Evolutionary conservation across 2,329 filamentous ascomycete species (phyloP).

Genomic region (Cyclaneusma minus): DNA sequence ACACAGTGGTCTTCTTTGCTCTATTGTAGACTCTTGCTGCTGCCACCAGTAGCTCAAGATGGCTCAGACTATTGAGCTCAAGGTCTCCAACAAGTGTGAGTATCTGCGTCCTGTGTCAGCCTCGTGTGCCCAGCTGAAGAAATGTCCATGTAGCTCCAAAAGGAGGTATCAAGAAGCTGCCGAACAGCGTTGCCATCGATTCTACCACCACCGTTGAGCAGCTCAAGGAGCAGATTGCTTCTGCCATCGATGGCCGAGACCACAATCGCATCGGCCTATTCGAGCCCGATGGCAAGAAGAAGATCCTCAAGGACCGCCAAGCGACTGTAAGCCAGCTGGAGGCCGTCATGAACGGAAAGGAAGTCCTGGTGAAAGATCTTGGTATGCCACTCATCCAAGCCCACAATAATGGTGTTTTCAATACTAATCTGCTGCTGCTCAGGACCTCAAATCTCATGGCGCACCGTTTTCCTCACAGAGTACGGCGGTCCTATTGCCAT

Average conservation of each 20-base stretch:
- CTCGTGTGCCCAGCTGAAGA: too few relatives aligned
- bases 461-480: conserved; percentile 87
- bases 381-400: conserved; percentile 35
- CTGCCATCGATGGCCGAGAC: conserved; percentile 33
- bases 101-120: too few relatives aligned
- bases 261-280: conserved; percentile 47
- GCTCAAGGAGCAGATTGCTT: conserved; percentile 39
- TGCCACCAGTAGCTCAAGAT: too few relatives aligned
- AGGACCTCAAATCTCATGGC: conserved; percentile 87
- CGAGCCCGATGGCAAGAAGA: conserved; percentile 43
- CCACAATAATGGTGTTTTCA: conserved; percentile 1
- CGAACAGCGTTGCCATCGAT: conserved; percentile 32
- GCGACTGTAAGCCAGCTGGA: conserved; percentile 33
- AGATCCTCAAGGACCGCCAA: conserved; percentile 46
- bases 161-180: conserved; percentile 27
- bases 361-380: conserved; percentile 82
- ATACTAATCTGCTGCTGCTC: conserved; percentile 9
- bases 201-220: conserved; percentile 39
- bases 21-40: too few relatives aligned
- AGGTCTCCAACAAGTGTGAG: conserved; percentile 5
- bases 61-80: conserved; percentile 2
- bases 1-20: too few relatives aligned
- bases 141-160: conserved; percentile 10
- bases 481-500: conserved; percentile 86
- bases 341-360: conserved; percentile 30